Base-by-base conservation (phyloP, 352 stramenopile genomes). In the Pythium aphanidermatum region DNA sequence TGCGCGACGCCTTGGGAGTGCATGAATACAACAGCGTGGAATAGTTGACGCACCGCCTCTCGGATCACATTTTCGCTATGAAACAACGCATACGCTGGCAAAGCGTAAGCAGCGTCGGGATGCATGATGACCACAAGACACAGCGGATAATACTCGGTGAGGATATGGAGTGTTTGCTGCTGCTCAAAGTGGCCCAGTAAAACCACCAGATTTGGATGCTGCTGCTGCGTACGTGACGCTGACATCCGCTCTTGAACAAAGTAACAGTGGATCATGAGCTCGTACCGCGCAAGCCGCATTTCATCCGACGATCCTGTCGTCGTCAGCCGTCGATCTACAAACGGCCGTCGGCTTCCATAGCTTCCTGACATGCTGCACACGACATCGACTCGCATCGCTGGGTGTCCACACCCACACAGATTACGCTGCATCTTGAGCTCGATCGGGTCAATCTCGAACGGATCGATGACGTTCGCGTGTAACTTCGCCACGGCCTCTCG, bases 391-490 rank as follows among this genome's bases (percentile, higher is more conserved):
- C 53, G 45, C n/a, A 31, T 28, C 6, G 48, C 24, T 17, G 53
- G 33, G 13, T 55, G 45, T 8, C 11, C 14, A 27, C 53, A 55
- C 9, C 46, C 53, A 16, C 53, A 61, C 4, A 61, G 39, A 30
- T 61, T 61, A 11, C 46, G 53, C 32, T 55, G 38, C 46, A 61
- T 61, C 39, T 51, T 53, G 32, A 61, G 39, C 25, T 51, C 33
- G 4, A 47, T 13, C n/a, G 42, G 34, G 14, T 41, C 46, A 12
- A 61, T 25, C 33, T 55, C 53, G 13, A 55, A 55, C 5, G 9
- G 17, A 23, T 45, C 9, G 7, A 33, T 35, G 20, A 58, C 37
- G n/a, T 58, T 39, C 2, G 26, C 11, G 3, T 33, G 45, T 10
- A 61, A 16, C 17, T 29, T 43, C n/a, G n/a, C n/a, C n/a, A n/a